Evolutionary conservation across 345 rosid species (phyloP).

Genomic region (Kandelia obovata): DNA sequence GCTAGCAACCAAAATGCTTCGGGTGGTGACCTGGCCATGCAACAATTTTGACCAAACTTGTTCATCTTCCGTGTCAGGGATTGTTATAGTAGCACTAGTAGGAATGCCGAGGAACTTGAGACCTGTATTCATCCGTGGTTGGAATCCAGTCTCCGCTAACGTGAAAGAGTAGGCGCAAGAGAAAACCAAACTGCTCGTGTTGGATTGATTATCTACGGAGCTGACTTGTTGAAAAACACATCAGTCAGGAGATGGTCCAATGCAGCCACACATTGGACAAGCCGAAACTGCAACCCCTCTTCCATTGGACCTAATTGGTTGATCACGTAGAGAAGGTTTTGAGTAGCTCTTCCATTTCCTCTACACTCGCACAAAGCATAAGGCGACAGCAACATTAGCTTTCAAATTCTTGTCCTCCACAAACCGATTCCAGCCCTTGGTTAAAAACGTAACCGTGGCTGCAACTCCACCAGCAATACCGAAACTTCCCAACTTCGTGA

Average conservation of each 20-base stretch:
- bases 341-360: conserved; percentile 7
- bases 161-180: too few relatives aligned
- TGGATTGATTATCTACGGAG: not conserved
- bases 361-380: conserved; percentile 39
- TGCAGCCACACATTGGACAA: not conserved
- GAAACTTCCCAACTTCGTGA: conserved; percentile 63
- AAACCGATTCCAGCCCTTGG: conserved; percentile 75
- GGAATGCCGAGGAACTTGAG: not conserved
- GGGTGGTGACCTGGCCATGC: not conserved
- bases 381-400: conserved; percentile 46
- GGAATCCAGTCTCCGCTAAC: too few relatives aligned
- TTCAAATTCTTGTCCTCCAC: conserved; percentile 59
- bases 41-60: not conserved
- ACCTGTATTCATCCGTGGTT: too few relatives aligned
- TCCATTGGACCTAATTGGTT: not conserved
- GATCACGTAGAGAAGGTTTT: conserved; percentile 38
- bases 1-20: not conserved
- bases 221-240: too few relatives aligned
- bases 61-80: not conserved
- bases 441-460: conserved; percentile 87
- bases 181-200: not conserved
- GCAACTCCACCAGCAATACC: conserved; percentile 83
- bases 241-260: not conserved
- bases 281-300: conserved; percentile 10
- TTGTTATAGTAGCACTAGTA: too few relatives aligned